Evolutionary conservation across 495 filamentous ascomycete species (phyloP).

Genomic region (Niebla homalea): DNA sequence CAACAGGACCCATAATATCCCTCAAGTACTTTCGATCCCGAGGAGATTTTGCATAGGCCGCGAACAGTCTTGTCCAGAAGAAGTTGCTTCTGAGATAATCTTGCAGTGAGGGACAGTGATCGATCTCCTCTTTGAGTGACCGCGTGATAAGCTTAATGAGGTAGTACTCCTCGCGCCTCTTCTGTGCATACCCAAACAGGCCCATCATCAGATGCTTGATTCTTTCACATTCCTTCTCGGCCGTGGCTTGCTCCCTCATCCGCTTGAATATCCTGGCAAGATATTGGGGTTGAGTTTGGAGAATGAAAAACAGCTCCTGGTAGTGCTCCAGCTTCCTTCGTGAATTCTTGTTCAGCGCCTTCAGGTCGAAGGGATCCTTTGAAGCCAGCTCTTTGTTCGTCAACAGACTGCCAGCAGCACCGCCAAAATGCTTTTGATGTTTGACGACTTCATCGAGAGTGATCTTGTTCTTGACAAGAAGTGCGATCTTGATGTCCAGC

Average conservation of each 20-base stretch:
- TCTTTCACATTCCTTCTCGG: constrained; percentile 85
- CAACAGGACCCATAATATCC: constrained; percentile 66
- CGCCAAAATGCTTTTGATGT: constrained; percentile 93
- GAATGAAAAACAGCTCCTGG: constrained; percentile 92
- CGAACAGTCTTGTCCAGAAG: constrained; percentile 81
- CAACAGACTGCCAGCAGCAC: constrained; percentile 73
- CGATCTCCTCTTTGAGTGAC: constrained; percentile 78
- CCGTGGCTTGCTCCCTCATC: constrained; percentile 67
- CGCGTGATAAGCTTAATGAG: constrained; percentile 76
- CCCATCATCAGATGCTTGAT: constrained; percentile 93
- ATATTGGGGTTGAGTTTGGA: constrained; percentile 95
- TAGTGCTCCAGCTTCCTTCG: constrained; percentile 90
- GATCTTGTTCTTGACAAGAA: constrained; percentile 98
- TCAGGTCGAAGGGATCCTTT: constrained; percentile 87
- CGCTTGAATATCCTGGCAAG: constrained; percentile 75
- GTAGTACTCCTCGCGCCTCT: constrained; percentile 92
- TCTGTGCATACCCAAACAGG: constrained; percentile 93
- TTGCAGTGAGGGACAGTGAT: constrained; percentile 55
- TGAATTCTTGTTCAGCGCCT: constrained; percentile 92
- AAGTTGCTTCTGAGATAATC: constrained; percentile 84
- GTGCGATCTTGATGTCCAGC: constrained; percentile 95
- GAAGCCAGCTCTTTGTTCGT: constrained; percentile 79
- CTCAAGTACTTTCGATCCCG: constrained; percentile 84
- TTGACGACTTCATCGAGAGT: constrained; percentile 95
- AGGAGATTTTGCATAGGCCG: constrained; percentile 80